These are phyloP conservation scores for Rubroshorea leprosula DNA, from an alignment of 345 rosid genomes.

Conservation along the genomic window DNA sequence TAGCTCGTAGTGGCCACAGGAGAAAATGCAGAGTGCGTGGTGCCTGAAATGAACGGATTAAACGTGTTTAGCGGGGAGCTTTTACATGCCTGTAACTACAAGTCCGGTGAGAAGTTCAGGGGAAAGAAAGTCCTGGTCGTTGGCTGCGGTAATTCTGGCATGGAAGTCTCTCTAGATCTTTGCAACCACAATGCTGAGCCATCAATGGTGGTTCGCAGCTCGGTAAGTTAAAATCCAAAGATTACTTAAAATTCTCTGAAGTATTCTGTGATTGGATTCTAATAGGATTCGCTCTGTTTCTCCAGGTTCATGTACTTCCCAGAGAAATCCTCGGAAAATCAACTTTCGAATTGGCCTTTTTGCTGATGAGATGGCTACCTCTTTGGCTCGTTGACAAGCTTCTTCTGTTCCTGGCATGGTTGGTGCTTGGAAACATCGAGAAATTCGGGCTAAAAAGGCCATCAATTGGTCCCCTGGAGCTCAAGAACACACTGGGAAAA, in stretches of 20 bases:
- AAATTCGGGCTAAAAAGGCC: slow-evolving; percentile 73
- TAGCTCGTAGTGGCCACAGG: slow-evolving; percentile 98
- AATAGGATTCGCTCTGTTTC: slow-evolving; percentile 10
- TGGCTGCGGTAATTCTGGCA: slow-evolving; percentile 95
- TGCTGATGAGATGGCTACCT: slow-evolving; percentile 62
- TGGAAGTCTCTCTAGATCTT: slow-evolving; percentile 93
- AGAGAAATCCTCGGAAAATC: slow-evolving; percentile 75
- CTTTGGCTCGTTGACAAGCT: slow-evolving; percentile 78
- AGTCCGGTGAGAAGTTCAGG: slow-evolving; percentile 64
- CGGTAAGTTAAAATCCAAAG: slow-evolving; percentile 53
- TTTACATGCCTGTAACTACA: slow-evolving; percentile 64
- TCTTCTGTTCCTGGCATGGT: slow-evolving; percentile 46
- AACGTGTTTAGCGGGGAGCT: slow-evolving; percentile 62
- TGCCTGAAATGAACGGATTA: slow-evolving; percentile 72
- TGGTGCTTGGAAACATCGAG: slow-evolving; percentile 49
- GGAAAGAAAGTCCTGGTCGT: slow-evolving; percentile 76
- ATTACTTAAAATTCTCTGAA: not conserved
- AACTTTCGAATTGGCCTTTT: slow-evolving; percentile 52
- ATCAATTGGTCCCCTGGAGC: slow-evolving; percentile 55
- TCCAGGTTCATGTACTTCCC: slow-evolving; percentile 86
- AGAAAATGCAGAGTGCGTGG: slow-evolving; percentile 77
- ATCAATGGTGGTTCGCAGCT: slow-evolving; percentile 76
- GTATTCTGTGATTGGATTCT: slow-evolving; percentile 3
- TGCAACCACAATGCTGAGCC: slow-evolving; percentile 65
- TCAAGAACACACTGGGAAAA: slow-evolving; percentile 58